Evolutionary conservation across 202 grass and related monocot genomes (phyloP), one percentile per base, ranked within the genome.

Genomic region (Dendrocalamus latiflorus): DNA sequence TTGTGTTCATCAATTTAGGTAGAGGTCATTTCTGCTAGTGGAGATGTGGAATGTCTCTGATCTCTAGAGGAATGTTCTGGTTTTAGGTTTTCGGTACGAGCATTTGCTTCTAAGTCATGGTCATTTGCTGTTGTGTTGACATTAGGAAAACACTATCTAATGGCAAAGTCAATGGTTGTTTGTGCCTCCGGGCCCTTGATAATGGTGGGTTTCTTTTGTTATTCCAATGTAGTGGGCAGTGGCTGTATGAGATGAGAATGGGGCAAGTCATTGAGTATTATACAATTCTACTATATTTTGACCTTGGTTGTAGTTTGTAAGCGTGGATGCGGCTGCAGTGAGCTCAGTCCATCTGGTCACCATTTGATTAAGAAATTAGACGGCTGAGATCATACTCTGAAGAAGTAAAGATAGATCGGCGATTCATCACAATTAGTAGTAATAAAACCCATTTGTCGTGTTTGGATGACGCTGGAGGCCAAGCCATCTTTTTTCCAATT

Each of bases 1-100:
- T 28, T 66, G 21, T 76, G 62, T 25, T 82, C 41, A 54, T 30
- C 42, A 14, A 28, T 81, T 75, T 76, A 33, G 78, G 64, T 84
- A 80, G 58, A 65, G 1, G 34, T 60, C 13, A 79, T 5, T 60
- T 69, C n/a, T 30, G 39, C 34, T 21, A 38, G 38, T 56, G 59
- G 84, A 38, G 42, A 86, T 80, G 76, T 86, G 49, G 69, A 12
- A 48, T 67, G 59, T 8, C 68, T 24, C 48, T 74, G 39, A 67
- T 86, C 34, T 74, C 69, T 49, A 74, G 69, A 59, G 48, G 85
- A 76, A 70, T 87, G 85, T 70, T 82, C 53, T 44, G 6, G 22
- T 70, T 59, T 81, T 87, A 34, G 64, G 85, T 86, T 34, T 51
- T 42, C 1, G 36, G 2, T 3, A 30, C 1, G 4, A 1, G 1